Base-by-base conservation (phyloP, 2,329 filamentous ascomycete genomes). In the Mariannaea sp. region DNA sequence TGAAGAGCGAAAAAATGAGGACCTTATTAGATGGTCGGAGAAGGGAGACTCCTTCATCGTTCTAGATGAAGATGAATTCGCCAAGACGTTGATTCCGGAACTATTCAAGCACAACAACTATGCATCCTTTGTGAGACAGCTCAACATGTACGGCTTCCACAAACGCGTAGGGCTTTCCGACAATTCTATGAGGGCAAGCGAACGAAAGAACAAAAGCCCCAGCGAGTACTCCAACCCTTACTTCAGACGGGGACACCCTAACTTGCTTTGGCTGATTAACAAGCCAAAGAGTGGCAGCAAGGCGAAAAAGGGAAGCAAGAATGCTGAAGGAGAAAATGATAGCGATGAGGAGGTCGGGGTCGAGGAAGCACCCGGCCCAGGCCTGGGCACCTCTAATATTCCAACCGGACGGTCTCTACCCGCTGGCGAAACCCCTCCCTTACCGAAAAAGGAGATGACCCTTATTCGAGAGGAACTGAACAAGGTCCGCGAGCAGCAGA, bases 71-170 rank as follows among this genome's bases (percentile, higher is more conserved):
- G 94, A 99, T 68, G 93, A 96, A 74, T 99, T 99, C 69, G 97
- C 94, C 16, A 97, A 97, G 75, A 91, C 90, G 30, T 88, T 99
- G 64, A 89, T 99, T 19, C 94, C 94, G 1, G 96, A 97, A 72
- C 86, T 97, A 58, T 99, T 99, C 81, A 99, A 99, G 74, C 94
- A 99, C 76, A 96, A 93, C 80, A 97, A 97, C 71, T 97, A 97
- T 73, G 92, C 92, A 40, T 96, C 92, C 60, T 97, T 97, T 70
- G 92, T 97, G 49, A 87, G 92, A 29, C 92, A 97, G 70, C 80
- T 97, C 58, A 96, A 97, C 73, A 97, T 97, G 80, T 97, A 96
- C 71, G 92, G 96, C 57, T 99, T 99, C 67, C 94, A 99, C 79
- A 99, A 99, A 78, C 88, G 90, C 35, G 90, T 94, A 4, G 90